Evolutionary conservation across 164 flowering plant genomes (phyloP), one percentile per base, ranked within the genome.

Genomic region (Tinospora cordifolia): DNA sequence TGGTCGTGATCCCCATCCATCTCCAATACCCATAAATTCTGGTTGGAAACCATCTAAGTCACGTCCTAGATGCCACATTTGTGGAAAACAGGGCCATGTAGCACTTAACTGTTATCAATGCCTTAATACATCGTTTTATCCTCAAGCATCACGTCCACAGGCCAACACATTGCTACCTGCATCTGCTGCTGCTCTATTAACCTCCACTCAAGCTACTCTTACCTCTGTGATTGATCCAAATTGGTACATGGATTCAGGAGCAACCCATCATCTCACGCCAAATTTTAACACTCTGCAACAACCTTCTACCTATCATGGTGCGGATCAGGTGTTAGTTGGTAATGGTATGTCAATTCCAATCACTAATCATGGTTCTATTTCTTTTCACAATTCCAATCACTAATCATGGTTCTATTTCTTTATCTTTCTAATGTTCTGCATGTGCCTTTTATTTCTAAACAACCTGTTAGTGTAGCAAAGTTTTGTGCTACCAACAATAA

Each of bases 231-330:
- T 19, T 15, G 67, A 36, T 19, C 44, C 17, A 10, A 36, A 5
- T n/a, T 65, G 67, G 67, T 65, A 34, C 39, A 22, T 17, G 17
- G 67, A 65, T 39, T 65, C 47, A 9, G 67, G 47, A 26, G 67
- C 67, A 6, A 65, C 44, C n/a, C 47, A 39, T 39, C 67, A 65
- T 17, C 24, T n/a, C 8, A 27, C 39, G 12, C 15, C 40, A 3
- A 36, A 64, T 64, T 12, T 38, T 6, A 36, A 17, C 3, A 27
- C 27, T n/a, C 2, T 64, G 3, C 30, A 30, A 6, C 5, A 24
- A 10, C 66, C 8, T 27, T 64, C 12, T 8, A n/a, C n/a, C n/a
- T 60, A 60, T 60, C 26, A 24, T 8, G 63, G 63, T 26, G 1
- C 8, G 8, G 63, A 60, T 60, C 24, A 24, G 21, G 26, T 60